Percentiles rank a stretch among this genome's conserved stretches.
Conservation (phyloP, 768 basidiomycete species). For the Mycena maculata region DNA sequence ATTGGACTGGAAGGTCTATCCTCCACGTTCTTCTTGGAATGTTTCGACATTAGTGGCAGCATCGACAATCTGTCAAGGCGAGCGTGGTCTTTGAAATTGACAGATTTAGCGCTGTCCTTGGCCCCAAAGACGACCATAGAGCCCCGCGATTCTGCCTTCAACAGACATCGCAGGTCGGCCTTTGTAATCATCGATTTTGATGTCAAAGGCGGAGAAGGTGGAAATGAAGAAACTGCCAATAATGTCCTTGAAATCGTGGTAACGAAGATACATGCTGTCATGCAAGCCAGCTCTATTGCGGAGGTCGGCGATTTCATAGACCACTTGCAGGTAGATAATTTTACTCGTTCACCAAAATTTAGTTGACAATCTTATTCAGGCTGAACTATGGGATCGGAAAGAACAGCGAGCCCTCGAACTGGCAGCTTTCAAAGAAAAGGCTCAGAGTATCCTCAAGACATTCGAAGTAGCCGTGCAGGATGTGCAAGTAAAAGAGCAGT, state of each 20-base stretch:
- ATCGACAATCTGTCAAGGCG: slow-evolving; percentile 59
- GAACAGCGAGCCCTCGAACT: slow-evolving; percentile 84
- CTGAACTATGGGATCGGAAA: slow-evolving; percentile 78
- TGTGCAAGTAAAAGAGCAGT: slow-evolving; percentile 46
- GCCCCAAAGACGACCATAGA: slow-evolving; percentile 64
- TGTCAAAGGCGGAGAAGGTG: slow-evolving; percentile 48
- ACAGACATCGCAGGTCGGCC: slow-evolving; percentile 75
- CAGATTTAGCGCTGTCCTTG: slow-evolving; percentile 86
- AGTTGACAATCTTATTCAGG: slow-evolving; percentile 53
- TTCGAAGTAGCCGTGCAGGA: slow-evolving; percentile 74
- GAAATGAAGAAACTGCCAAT: slow-evolving; percentile 35
- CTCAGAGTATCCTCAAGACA: slow-evolving; percentile 75
- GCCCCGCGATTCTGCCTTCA: slow-evolving; percentile 55
- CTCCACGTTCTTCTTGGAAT: slow-evolving; percentile 79
- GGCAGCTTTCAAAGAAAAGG: slow-evolving; percentile 86
- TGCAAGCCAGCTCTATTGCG: slow-evolving; percentile 93
- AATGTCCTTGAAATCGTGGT: slow-evolving; percentile 65
- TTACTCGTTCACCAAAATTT: not conserved
- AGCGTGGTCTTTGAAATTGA: slow-evolving; percentile 76
- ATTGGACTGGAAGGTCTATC: slow-evolving; percentile 81
- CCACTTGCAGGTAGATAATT: slow-evolving; percentile 72
- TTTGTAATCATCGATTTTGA: slow-evolving; percentile 87
- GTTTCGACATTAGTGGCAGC: slow-evolving; percentile 76
- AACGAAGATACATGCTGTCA: slow-evolving; percentile 88
- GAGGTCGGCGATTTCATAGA: slow-evolving; percentile 92